Base-by-base conservation (phyloP, 2,329 filamentous ascomycete species). In the Colletotrichum lindemuthianum region DNA sequence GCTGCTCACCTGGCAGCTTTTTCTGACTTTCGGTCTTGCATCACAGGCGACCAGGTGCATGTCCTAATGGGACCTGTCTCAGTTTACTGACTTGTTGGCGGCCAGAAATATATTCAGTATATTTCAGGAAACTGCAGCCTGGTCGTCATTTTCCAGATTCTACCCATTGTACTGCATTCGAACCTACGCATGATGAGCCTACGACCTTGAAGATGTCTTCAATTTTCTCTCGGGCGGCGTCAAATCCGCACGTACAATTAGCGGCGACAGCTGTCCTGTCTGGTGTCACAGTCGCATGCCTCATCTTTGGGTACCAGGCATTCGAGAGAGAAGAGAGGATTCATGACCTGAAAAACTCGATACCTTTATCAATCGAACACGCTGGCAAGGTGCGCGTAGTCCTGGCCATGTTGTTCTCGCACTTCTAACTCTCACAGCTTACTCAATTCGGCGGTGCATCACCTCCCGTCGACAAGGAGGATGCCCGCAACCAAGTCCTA, bases 261-360 rank as follows among this genome's bases (percentile, higher is more conserved):
- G 85, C 88, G 15, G 86, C 89, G 3, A 93, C 92, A 0, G 92
- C 92, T 2, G 80, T 92, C 24, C 78, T 87, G 12, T 90, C 88
- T 0, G 88, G 87, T 15, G 84, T 83, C 8, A 80, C 87, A 0
- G 87, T 86, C 33, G 87, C 87, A 2, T 81, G 82, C n/a, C 79
- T 86, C 8, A 81, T 91, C 37, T 76, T 91, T 12, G 85, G 86
- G 16, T 89, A 87, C 69, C 88, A 91, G 74, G 81, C 81, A 43
- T 75, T 89, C n/a, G 82, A 84, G 66, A 75, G 85, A 36, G 80
- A 84, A 65, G 82, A 84, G 69, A 82, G 83, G 37, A 73, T 90
- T 6, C 79, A 81, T 44, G 78, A 84, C 60, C 77, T 90, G 9
- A 91, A 90, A 74, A 80, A 77, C 65, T 88, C 86, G 1, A 89